phyloP scores from a whole-genome alignment of 306 rosid species.

The Cicer chorassanicum region DNA sequence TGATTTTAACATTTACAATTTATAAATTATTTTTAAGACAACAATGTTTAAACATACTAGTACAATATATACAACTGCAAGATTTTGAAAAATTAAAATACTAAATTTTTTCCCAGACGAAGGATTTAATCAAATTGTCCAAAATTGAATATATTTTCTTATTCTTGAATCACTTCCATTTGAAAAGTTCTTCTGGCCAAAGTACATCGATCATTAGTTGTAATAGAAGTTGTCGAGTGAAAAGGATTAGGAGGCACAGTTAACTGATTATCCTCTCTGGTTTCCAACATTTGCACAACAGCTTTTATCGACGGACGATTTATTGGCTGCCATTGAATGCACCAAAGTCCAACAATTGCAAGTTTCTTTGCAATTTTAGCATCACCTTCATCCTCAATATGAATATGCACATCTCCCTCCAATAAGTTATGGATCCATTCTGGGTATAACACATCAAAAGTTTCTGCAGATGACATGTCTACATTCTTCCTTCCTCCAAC shows the following conservation, averaged over 20 bases:
- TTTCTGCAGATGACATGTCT: not conserved
- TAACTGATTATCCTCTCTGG: not conserved
- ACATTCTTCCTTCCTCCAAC: slow-evolving; percentile 33
- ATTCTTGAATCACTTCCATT: slow-evolving; percentile 13
- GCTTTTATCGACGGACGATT: slow-evolving; percentile 3
- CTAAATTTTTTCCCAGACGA: too few relatives aligned
- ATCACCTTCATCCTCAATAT: slow-evolving; percentile 2
- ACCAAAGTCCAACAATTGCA: slow-evolving; percentile 29
- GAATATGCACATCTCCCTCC: not conserved
- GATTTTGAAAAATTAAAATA: too few relatives aligned
- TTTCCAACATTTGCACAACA: slow-evolving; percentile 6
- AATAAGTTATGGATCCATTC: slow-evolving; percentile 31
- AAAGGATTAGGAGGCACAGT: slow-evolving; percentile 1
- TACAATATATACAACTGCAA: too few relatives aligned
- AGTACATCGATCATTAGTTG: not conserved
- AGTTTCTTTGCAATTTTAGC: slow-evolving; percentile 27
- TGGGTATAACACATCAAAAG: not conserved
- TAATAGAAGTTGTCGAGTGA: not conserved
- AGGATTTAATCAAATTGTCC: too few relatives aligned
- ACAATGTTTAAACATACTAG: too few relatives aligned
- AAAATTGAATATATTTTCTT: not conserved
- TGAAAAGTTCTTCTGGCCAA: not conserved
- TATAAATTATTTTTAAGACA: too few relatives aligned
- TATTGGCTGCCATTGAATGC: slow-evolving; percentile 18
- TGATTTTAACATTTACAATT: too few relatives aligned